Evolutionary conservation across 495 filamentous ascomycete genomes (phyloP).

Genomic region (Endocarpon pusillum): DNA sequence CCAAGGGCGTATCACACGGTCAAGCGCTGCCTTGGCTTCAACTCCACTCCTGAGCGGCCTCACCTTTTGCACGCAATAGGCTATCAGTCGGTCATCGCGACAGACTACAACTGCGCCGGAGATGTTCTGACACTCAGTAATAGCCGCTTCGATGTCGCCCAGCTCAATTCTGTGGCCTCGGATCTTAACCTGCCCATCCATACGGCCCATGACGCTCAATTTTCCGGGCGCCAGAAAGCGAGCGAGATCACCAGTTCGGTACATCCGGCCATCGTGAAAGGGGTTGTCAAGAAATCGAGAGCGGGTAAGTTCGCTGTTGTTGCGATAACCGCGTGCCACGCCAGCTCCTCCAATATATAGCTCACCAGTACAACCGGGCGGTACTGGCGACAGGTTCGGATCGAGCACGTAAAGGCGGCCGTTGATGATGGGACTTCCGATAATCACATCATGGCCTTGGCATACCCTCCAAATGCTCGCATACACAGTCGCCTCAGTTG

Average conservation of each 20-base stretch:
- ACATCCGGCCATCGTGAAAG: conserved; percentile 12
- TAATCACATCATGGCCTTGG: conserved; percentile 11
- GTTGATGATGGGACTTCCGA: conserved; percentile 21
- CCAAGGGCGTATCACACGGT: conserved; percentile 10
- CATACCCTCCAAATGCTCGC: conserved; percentile 9
- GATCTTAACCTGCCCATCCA: conserved; percentile 33
- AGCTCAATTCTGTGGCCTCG: conserved; percentile 33
- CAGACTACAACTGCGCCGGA: conserved; percentile 19
- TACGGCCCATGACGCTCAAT: conserved; percentile 28
- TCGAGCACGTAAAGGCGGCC: conserved; percentile 27
- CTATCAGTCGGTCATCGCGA: conserved; percentile 12
- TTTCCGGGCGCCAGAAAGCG: conserved; percentile 22
- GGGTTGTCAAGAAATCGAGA: conserved; percentile 20
- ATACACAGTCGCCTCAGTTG: conserved; percentile 18
- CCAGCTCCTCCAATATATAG: conserved; percentile 25
- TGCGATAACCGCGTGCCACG: conserved; percentile 23
- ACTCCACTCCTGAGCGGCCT: conserved; percentile 2
- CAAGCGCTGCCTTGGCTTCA: conserved; percentile 7
- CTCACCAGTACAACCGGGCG: conserved; percentile 24
- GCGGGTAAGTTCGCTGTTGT: conserved; percentile 13
- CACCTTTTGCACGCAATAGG: conserved; percentile 21
- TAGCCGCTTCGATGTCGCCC: conserved; percentile 25
- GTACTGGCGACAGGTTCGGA: conserved; percentile 17
- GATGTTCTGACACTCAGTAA: conserved; percentile 15
- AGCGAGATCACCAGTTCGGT: conserved; percentile 32